Evolutionary conservation across 352 stramenopile species (phyloP), one percentile per base, ranked within the genome.

Genomic region (Paralagenidium karlingii): DNA sequence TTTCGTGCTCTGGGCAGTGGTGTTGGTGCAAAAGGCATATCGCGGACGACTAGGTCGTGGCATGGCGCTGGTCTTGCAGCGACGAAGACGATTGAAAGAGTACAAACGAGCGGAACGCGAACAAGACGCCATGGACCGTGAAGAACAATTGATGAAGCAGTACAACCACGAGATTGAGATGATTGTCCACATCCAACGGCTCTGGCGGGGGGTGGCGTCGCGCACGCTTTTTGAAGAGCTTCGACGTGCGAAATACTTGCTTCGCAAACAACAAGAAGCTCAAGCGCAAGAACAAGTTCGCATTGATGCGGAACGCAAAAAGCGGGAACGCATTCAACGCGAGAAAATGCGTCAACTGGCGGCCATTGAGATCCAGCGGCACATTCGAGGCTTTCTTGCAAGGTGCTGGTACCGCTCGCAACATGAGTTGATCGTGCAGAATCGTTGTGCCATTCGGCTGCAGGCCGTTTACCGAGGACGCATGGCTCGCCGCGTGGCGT

Each of bases 1-100:
- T 8, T 59, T 59, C 15, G 43, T 51, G 15, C 38, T 82, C 1
- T 90, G 76, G 76, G 76, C 76, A 0, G 47, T 58, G 0, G 59
- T 86, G 12, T 40, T 80, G n/a, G 68, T 86, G 22, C 73, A 90
- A 30, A 84, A 58, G 5, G 61, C 63, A 5, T 90, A 73, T 73
- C 62, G 76, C 8, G 58, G 68, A 8, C 51, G 73, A 1, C 45
- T 90, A n/a, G 63, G 55, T 0, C 58, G 58, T 24, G 47, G 59
- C 2, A 51, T 90, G 8, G 38, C 85, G 47, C 63, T 68, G 12
- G 43, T 65, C 3, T 63, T 62, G 0, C 62, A 54, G 12, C 58
- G 73, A 7, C 80, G 82, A 45, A 53, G 57, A 0, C 56, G 70
- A 13, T 53, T 90, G 5, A 60, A 66, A 2, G 76, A 85, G 34